Conservation (phyloP, 495 filamentous ascomycete species). For the Neurospora terricola region DNA sequence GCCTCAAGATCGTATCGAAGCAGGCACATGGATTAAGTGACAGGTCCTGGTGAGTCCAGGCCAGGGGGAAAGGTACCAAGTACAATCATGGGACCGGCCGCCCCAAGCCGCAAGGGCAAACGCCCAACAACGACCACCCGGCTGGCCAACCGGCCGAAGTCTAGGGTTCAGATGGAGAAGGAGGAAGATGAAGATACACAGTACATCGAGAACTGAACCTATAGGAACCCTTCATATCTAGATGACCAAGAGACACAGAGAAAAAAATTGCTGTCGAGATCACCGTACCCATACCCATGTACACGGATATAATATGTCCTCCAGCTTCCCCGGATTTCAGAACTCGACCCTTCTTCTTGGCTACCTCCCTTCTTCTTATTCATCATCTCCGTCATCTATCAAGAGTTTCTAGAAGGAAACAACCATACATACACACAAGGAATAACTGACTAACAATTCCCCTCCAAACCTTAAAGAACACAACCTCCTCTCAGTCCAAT, state of each 20-base stretch:
- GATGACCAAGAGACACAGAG: neutral
- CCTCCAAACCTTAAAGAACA: neutral
- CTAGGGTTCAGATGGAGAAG: neutral
- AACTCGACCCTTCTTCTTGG: neutral
- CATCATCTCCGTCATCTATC: neutral
- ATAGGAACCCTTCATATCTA: neutral
- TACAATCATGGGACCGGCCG: neutral
- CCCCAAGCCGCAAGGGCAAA: neutral
- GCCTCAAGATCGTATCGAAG: neutral
- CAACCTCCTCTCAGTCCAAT: neutral
- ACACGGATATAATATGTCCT: neutral
- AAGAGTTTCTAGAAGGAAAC: neutral
- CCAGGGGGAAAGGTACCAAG: neutral
- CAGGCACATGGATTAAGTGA: neutral
- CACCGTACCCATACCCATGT: neutral
- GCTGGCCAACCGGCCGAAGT: neutral
- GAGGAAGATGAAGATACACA: neutral
- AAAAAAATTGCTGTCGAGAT: neutral
- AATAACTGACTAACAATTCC: neutral
- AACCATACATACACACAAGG: neutral
- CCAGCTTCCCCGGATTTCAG: neutral
- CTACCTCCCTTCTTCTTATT: neutral
- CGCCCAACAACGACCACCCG: neutral
- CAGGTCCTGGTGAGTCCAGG: neutral
- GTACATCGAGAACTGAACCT: neutral